Base-by-base conservation (phyloP, 108 stramenopile species). In the Cyclotella sp. region DNA sequence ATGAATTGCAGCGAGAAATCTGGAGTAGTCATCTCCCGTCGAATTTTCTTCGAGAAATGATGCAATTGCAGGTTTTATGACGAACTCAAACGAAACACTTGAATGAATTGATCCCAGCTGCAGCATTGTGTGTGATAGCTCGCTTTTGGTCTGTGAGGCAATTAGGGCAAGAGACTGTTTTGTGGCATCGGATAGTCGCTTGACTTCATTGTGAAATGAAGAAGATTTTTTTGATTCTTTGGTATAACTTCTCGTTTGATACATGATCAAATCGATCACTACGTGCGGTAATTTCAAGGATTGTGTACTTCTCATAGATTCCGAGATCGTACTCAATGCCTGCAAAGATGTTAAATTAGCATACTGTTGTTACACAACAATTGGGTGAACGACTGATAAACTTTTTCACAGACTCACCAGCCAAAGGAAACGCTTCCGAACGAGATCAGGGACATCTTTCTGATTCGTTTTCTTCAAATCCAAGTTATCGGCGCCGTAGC, bases 371-470 rank as follows among this genome's bases (percentile, higher is more conserved):
- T 51, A 8, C 3, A 3, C n/a, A 51, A n/a, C n/a, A 8, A 51
- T 19, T 51, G 8, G 19, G 19, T 19, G 8, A 51, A 19, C 8
- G 6, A 51, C 3, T 51, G 19, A 8, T 8, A 51, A 4, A 5
- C n/a, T 19, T 27, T 18, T 27, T 24, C 14, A 24, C 18, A 58
- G 0, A 58, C 57, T 58, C 8, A 58, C 57, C 16, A 68, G 28
- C 82, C 82, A 83, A 1, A 75, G 74, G 54, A 79, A 83, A 11
- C 82, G 73, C n/a, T 58, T 43, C 15, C 51, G 57, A n/a, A 83
- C 27, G 10, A 58, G 53, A n/a, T 52, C 61, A 34, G 66, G 66
- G 49, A 26, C 29, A 43, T 22, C 15, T 6, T 0, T 21, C 11
- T 46, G 21, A 22, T 22, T 49, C 45, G 15, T 29, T 34, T 70